Evolutionary conservation across 345 rosid genomes (phyloP), one percentile per base, ranked within the genome.

Genomic region (Salix koriyanagi): DNA sequence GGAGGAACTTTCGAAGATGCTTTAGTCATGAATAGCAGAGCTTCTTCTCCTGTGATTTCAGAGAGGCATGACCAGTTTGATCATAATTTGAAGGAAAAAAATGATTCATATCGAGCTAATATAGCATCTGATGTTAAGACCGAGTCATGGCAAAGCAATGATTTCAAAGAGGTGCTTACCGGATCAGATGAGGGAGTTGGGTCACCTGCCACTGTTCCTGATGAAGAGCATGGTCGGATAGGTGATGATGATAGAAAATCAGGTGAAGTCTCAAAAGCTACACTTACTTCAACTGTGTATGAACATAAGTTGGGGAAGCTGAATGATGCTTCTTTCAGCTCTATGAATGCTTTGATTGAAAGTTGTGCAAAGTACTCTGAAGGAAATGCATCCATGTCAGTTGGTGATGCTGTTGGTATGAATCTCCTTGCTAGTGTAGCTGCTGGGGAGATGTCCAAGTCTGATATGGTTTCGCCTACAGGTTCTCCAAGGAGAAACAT

Each of bases 381-480:
- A 80, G 86, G 89, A 28, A 86, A 73, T 85, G 85, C 81, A 13
- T 81, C 83, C 39, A 41, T 81, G 65, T 83, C 95, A 12, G 82
- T 81, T 78, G 89, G 86, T 8, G 99, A 96, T 87, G 97, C 93
- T 83, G 87, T 86, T 74, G 99, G 98, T 73, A 96, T 96, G 96
- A 94, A 93, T 83, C 86, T 96, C 76, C 93, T 96, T 74, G 99
- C 99, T 61, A 93, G 86, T 82, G 98, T 96, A 69, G 99, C 99
- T 75, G 87, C 97, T 75, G 97, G 90, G 61, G 98, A 93, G 80
- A 91, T 93, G 76, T 85, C 84, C 37, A 96, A 87, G 69, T 83
- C 94, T 11, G 90, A 90, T 70, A 72, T 75, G 70, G 82, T 77
- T 67, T 90, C 94, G 23, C 95, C 93, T 7, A 72, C 77, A 30